Conservation (phyloP, 1,139 yeast species). For the Magnusiomyces clavatus region DNA sequence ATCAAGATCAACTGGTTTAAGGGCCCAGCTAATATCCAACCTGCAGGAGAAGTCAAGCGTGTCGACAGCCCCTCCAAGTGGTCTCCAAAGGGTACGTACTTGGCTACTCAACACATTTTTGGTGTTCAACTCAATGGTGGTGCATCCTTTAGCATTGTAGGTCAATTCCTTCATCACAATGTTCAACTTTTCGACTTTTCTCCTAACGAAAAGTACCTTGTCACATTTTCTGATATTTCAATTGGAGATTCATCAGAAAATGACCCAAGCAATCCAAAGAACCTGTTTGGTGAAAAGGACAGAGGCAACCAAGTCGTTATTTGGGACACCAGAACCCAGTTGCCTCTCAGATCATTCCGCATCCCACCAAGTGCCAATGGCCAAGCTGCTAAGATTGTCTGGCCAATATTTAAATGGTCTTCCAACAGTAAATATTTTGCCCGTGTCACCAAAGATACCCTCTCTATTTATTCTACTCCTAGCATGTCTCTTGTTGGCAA, state of each 20-base stretch:
- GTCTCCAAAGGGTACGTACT: slow-evolving; percentile 89
- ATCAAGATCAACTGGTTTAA: slow-evolving; percentile 89
- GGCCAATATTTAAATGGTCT: slow-evolving; percentile 99
- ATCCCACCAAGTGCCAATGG: slow-evolving; percentile 40
- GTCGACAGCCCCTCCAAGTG: slow-evolving; percentile 88
- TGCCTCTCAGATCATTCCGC: slow-evolving; percentile 85
- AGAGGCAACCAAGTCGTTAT: slow-evolving; percentile 91
- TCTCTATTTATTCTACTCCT: slow-evolving; percentile 73
- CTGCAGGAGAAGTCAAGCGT: slow-evolving; percentile 66
- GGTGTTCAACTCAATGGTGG: slow-evolving; percentile 99
- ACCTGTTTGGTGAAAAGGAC: slow-evolving; percentile 80
- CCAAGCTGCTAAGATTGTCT: slow-evolving; percentile 51
- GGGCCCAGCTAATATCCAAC: slow-evolving; percentile 65
- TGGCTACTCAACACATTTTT: slow-evolving; percentile 85
- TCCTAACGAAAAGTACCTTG: slow-evolving; percentile 83
- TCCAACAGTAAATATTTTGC: slow-evolving; percentile 91
- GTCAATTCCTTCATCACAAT: slow-evolving; percentile 80
- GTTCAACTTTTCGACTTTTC: slow-evolving; percentile 88
- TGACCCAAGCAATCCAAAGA: slow-evolving; percentile 49
- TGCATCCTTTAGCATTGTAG: slow-evolving; percentile 56
- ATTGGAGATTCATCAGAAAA: slow-evolving; percentile 62
- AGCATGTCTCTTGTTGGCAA: slow-evolving; percentile 75
- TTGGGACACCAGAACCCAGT: slow-evolving; percentile 84
- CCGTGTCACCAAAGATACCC: slow-evolving; percentile 77
- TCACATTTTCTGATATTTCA: slow-evolving; percentile 85